These are phyloP conservation scores for Arachnopeziza araneosa DNA, from an alignment of 2,329 filamentous ascomycete genomes.

Conservation along the genomic window DNA sequence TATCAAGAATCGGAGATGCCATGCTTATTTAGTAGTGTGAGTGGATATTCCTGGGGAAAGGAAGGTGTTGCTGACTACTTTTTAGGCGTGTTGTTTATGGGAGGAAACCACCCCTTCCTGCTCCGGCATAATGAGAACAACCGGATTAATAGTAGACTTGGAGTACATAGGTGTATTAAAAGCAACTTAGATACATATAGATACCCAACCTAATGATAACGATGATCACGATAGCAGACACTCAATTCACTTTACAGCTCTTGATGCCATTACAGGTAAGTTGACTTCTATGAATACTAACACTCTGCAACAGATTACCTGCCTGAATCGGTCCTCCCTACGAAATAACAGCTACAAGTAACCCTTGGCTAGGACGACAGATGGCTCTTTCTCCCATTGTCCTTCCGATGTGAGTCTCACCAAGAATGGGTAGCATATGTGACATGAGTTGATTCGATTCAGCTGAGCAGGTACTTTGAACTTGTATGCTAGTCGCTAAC, in stretches of 20 bases:
- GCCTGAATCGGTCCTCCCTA: too few species aligned
- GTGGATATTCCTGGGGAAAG: not conserved
- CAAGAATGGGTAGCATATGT: too few species aligned
- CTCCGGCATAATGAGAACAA: not conserved
- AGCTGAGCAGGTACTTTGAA: too few species aligned
- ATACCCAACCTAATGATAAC: not conserved
- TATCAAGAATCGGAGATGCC: constrained; percentile 29
- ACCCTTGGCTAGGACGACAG: too few species aligned
- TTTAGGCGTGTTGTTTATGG: constrained; percentile 3
- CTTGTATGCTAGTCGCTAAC: too few species aligned
- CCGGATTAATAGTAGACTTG: not conserved
- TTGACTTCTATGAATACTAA: too few species aligned
- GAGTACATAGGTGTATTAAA: not conserved
- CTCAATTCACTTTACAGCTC: not conserved
- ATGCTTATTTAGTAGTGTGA: constrained; percentile 21
- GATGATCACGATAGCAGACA: not conserved
- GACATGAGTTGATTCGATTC: too few species aligned
- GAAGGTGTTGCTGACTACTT: not conserved
- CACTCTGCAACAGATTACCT: too few species aligned
- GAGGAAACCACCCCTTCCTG: not conserved
- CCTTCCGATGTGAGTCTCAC: too few species aligned
- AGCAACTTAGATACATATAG: not conserved
- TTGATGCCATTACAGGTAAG: too few species aligned
- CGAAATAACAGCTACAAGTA: too few species aligned
- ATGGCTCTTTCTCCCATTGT: too few species aligned